Evolutionary conservation across 208 protist genomes (phyloP).

Genomic region (Vickermania ingenoplastis): DNA sequence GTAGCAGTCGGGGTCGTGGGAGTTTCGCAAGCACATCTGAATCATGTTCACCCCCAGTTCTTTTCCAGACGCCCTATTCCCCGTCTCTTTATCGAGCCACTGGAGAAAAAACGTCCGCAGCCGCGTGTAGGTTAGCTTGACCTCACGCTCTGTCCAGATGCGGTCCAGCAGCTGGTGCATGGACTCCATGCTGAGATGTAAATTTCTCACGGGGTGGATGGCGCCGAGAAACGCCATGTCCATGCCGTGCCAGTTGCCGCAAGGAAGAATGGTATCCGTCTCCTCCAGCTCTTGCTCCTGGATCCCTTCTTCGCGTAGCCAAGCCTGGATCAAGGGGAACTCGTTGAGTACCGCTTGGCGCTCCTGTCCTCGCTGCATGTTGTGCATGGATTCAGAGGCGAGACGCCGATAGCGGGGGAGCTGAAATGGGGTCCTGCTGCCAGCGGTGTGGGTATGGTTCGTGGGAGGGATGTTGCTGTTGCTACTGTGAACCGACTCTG

Average conservation of each 20-base stretch:
- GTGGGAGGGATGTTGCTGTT: too few species aligned
- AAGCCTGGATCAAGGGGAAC: conserved; percentile 43
- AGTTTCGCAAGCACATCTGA: conserved; percentile 43
- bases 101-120: conserved; percentile 40
- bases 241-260: conserved; percentile 35
- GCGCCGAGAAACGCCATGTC: conserved; percentile 49
- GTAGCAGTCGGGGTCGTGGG: conserved; percentile 60
- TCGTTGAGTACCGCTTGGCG: background rate
- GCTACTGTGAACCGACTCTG: background rate
- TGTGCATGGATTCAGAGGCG: background rate
- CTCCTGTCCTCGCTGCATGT: background rate
- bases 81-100: conserved; percentile 56
- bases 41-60: conserved; percentile 68
- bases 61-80: conserved; percentile 18
- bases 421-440: background rate
- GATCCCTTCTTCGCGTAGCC: conserved; percentile 59
- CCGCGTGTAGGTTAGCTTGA: conserved; percentile 9
- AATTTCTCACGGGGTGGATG: conserved; percentile 45
- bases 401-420: background rate
- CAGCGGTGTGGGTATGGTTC: too few species aligned
- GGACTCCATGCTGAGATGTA: conserved; percentile 32
- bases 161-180: conserved; percentile 31
- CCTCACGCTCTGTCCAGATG: conserved; percentile 46
- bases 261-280: conserved; percentile 40
- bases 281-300: conserved; percentile 48